phyloP scores from a whole-genome alignment of 371 early-diverging fungal genomes.

The Zopfochytrium polystomum region DNA sequence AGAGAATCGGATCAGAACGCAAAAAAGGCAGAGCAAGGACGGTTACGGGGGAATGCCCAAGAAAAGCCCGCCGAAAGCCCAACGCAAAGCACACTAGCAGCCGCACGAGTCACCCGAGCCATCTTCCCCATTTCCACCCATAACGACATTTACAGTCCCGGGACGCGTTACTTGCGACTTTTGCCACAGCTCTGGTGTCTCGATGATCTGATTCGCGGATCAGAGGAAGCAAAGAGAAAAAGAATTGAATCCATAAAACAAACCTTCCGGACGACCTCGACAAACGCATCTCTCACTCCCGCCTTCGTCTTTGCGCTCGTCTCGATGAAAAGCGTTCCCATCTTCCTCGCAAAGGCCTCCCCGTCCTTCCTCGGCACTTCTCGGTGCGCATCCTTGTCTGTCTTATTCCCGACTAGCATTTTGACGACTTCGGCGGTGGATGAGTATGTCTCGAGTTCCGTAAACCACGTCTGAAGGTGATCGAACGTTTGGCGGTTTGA shows the following conservation, averaged over 20 bases:
- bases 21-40: too few relatives aligned
- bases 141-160: not conserved
- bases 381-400: conserved; percentile 75
- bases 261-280: conserved; percentile 83
- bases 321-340: conserved; percentile 90
- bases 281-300: conserved; percentile 85
- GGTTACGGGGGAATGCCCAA: too few relatives aligned
- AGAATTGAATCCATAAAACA: conserved; percentile 4
- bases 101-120: not conserved
- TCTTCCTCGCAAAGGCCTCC: conserved; percentile 74
- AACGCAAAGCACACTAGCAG: not conserved
- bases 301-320: conserved; percentile 90
- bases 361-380: conserved; percentile 87
- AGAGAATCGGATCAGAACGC: too few relatives aligned
- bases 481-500: conserved; percentile 90
- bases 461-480: conserved; percentile 88
- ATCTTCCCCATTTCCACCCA: not conserved
- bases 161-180: not conserved
- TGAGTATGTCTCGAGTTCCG: conserved; percentile 90
- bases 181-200: conserved; percentile 46
- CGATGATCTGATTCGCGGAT: conserved; percentile 29
- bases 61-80: too few relatives aligned
- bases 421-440: conserved; percentile 75
- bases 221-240: not conserved
- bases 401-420: conserved; percentile 97